A percentile compares a stretch with the other conserved stretches of the same genome.
phyloP scores from a whole-genome alignment of 192 early-diverging fungal species.

The Backusella westeae region DNA sequence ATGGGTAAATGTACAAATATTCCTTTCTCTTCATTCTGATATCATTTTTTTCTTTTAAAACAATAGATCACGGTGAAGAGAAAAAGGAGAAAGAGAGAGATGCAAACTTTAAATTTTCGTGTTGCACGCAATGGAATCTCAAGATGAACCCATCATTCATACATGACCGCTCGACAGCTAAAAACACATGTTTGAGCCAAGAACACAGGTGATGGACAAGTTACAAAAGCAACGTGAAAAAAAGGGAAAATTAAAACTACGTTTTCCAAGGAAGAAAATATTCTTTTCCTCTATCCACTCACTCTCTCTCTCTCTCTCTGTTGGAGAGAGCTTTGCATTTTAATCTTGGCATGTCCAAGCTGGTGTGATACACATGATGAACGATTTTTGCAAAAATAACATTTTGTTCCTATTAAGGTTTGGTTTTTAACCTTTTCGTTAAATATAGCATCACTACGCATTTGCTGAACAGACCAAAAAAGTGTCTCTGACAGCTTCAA shows the following conservation, averaged over 20 bases:
- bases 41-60: not conserved
- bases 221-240: not conserved
- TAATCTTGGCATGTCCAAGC: not conserved
- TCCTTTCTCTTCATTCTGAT: not conserved
- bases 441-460: constrained; percentile 5
- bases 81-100: not conserved
- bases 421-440: not conserved
- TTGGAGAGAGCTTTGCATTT: not conserved
- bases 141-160: not conserved
- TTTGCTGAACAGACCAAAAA: not conserved
- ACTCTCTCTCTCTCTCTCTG: not conserved
- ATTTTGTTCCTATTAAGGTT: not conserved
- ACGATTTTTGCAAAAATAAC: not conserved
- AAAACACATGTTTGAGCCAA: not conserved
- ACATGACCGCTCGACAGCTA: not conserved
- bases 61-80: not conserved
- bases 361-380: not conserved
- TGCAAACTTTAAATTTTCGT: not conserved
- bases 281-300: not conserved
- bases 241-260: not conserved
- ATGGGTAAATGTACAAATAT: not conserved
- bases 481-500: not conserved
- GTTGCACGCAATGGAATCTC: not conserved
- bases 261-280: not conserved
- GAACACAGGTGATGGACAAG: not conserved